phyloP scores from a whole-genome alignment of 2,329 filamentous ascomycete species.

The Metarhizium brunneum region DNA sequence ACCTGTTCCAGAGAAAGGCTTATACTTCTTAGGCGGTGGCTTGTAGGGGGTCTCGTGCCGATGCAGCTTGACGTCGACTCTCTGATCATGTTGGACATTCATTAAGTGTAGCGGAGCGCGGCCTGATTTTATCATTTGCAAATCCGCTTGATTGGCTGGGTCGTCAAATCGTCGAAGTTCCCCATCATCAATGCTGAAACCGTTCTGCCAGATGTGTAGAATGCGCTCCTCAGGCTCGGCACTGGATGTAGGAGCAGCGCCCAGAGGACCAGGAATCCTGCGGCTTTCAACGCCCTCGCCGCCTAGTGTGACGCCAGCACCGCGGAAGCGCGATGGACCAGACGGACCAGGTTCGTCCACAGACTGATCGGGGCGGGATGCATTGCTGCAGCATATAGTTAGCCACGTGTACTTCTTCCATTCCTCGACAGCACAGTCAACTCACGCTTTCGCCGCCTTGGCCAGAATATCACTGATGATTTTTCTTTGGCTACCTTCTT shows the following conservation, averaged over 20 bases:
- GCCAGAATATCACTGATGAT: conserved; percentile 55
- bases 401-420: not conserved
- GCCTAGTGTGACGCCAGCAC: conserved; percentile 66
- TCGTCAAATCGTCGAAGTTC: conserved; percentile 71
- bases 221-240: conserved; percentile 52
- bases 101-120: conserved; percentile 70
- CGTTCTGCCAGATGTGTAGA: conserved; percentile 74
- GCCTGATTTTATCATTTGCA: conserved; percentile 68
- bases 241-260: conserved; percentile 17
- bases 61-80: conserved; percentile 70
- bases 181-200: conserved; percentile 79
- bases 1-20: conserved; percentile 63
- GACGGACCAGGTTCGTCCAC: conserved; percentile 38
- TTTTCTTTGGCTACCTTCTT: conserved; percentile 39
- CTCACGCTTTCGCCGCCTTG: conserved; percentile 55
- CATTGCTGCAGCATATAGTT: conserved; percentile 38
- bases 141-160: conserved; percentile 60
- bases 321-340: conserved; percentile 51
- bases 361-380: conserved; percentile 43
- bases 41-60: conserved; percentile 65
- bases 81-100: conserved; percentile 65
- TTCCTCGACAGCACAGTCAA: conserved; percentile 1
- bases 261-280: conserved; percentile 52
- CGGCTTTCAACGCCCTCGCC: conserved; percentile 67
- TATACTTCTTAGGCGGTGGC: conserved; percentile 64